phyloP scores from a whole-genome alignment of 257 asterid genomes.

The Mitragyna speciosa region DNA sequence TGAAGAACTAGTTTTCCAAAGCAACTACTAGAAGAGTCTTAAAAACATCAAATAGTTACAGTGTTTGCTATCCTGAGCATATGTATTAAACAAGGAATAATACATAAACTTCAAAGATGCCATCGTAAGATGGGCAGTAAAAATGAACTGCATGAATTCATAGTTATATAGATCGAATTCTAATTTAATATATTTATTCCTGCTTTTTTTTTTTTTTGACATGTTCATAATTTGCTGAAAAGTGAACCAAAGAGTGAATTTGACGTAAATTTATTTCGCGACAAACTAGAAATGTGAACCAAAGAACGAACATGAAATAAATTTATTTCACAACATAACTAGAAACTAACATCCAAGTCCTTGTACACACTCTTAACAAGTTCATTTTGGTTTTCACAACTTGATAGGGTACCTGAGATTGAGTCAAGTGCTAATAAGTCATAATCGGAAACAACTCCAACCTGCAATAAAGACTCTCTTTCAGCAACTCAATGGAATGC shows the following conservation, averaged over 20 bases:
- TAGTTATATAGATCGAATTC: neutral
- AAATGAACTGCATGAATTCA: neutral
- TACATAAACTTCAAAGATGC: too few species aligned
- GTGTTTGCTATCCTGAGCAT: too few species aligned
- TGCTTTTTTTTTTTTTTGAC: neutral
- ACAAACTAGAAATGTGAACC: neutral
- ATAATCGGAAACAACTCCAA: slow-evolving; percentile 92
- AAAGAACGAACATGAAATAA: too few species aligned
- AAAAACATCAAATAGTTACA: too few species aligned
- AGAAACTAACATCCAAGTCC: too few species aligned
- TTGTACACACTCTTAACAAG: neutral
- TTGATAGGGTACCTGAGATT: slow-evolving; percentile 62
- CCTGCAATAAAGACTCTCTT: slow-evolving; percentile 42
- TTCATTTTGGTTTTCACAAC: neutral
- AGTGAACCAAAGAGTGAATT: neutral
- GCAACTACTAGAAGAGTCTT: too few species aligned
- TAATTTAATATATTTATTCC: neutral
- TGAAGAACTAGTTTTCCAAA: too few species aligned
- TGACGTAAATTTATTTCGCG: too few species aligned
- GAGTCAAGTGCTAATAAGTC: slow-evolving; percentile 85
- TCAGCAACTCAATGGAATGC: slow-evolving; percentile 1
- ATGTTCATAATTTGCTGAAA: neutral
- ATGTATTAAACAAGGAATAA: too few species aligned
- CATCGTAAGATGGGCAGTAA: neutral
- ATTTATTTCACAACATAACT: neutral